Conservation (phyloP, 345 rosid genomes). For the Salix udensis region DNA sequence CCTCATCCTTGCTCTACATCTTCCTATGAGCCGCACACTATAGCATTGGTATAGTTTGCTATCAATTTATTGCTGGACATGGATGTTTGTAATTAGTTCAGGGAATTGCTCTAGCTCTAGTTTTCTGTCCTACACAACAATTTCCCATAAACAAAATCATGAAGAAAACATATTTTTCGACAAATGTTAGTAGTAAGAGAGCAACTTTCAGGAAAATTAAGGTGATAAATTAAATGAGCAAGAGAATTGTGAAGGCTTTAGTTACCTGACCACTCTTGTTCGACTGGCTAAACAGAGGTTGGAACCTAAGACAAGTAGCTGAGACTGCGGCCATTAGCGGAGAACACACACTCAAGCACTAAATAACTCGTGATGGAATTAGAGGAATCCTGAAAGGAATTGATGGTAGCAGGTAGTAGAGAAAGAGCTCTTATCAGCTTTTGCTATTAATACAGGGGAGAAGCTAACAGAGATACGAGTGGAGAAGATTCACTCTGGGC, state of each 20-base stretch:
- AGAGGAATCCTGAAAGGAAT: neutral
- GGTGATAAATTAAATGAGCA: neutral
- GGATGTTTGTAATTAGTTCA: no score
- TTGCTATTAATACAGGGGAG: neutral
- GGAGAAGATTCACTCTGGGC: slow-evolving; percentile 4
- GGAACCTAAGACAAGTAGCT: slow-evolving; percentile 8
- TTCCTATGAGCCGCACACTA: no score
- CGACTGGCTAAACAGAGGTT: neutral
- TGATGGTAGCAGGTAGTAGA: neutral
- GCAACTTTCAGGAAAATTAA: no score
- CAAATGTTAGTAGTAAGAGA: neutral
- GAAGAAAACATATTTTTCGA: neutral
- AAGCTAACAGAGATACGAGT: neutral
- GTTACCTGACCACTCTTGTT: slow-evolving; percentile 3
- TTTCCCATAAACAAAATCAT: neutral
- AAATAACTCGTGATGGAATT: neutral
- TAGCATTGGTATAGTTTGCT: no score
- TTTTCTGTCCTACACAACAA: no score
- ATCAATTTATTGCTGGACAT: neutral
- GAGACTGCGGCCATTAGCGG: slow-evolving; percentile 14
- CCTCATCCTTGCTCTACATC: no score
- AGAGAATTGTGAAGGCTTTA: neutral
- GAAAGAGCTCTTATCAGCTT: neutral
- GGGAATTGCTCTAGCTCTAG: no score
- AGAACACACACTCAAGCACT: neutral